Evolutionary conservation across 2,329 filamentous ascomycete species (phyloP), one percentile per base, ranked within the genome.

Genomic region (Ophiostoma angusticollis): DNA sequence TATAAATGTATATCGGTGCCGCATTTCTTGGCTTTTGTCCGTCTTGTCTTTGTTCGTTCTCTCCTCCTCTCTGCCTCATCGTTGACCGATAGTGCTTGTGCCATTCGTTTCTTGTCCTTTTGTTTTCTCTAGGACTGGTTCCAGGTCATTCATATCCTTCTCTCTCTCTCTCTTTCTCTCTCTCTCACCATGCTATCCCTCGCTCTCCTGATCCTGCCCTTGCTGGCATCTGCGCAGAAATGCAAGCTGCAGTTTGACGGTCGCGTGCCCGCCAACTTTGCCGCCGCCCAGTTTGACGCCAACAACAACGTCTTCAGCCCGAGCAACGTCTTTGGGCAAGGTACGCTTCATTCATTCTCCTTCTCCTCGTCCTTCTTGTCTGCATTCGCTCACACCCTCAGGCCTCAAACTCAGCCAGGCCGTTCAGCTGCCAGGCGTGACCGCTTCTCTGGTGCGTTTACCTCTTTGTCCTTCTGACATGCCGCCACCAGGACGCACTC

Each of bases 381-480:
- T n/a, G n/a, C n/a, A n/a, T n/a, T n/a, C 2, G 17, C 33, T 24
- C 22, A 37, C 14, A 32, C 17, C 12, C 1, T 9, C 32, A 61
- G 63, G 64, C 47, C 55, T 74, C 17, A 64, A 58, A 6, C 71
- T 68, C 60, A 65, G 63, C 40, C 49, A 68, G 38, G 61, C 72
- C 25, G 54, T 76, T 22, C 52, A 67, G 41, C 62, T 73, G 36
- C 68, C 67, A 1, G 48, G 54, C 11, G 55, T 57, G 30, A 45
- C 53, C 4, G 40, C 51, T 4, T 67, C 67, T 11, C 48, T 64
- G 18, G 63, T 63, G 52, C 38, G 57, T 43, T 9, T 5, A 11
- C 11, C 9, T 9, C 18, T 6, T 24, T 23, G 6, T 23, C 5
- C 6, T 16, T 1, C 5, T 17, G 22, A 6, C 18, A 13, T 23